Conservation (phyloP, 768 basidiomycete species). For the Neoboletus magnificus region DNA sequence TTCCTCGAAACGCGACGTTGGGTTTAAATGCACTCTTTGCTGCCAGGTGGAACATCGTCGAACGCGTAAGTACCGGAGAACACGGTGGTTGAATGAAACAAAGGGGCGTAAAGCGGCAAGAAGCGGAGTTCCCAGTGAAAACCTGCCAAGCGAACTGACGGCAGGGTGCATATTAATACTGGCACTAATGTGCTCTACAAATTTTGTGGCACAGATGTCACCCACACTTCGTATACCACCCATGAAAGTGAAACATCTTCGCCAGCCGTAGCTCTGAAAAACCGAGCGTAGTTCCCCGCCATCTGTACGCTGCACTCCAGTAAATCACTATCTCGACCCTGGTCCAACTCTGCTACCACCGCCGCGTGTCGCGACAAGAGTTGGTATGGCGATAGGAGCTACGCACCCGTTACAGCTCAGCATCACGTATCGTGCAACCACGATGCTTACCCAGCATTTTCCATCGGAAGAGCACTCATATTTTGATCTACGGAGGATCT, state of each 20-base stretch:
- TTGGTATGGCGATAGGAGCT: conserved; percentile 18
- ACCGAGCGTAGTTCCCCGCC: conserved; percentile 18
- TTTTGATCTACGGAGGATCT: conserved; percentile 27
- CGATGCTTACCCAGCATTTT: conserved; percentile 31
- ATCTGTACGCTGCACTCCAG: conserved; percentile 29
- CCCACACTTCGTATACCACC: conserved; percentile 42
- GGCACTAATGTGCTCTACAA: background rate
- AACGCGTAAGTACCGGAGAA: background rate
- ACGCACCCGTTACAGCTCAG: background rate
- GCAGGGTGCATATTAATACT: no score
- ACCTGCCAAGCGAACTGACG: background rate
- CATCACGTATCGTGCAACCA: background rate
- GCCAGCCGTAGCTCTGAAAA: conserved; percentile 30
- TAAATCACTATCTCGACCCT: background rate
- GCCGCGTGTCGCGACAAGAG: conserved; percentile 6
- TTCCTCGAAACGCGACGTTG: conserved; percentile 17
- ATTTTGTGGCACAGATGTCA: conserved; percentile 22
- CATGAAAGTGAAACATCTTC: conserved; percentile 31
- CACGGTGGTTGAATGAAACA: conserved; percentile 3
- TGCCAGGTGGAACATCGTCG: conserved; percentile 23
- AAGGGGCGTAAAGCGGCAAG: conserved; percentile 4
- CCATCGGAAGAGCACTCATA: conserved; percentile 33
- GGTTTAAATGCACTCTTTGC: conserved; percentile 14
- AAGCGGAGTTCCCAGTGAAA: conserved; percentile 20
- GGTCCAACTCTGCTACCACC: background rate